Base-by-base conservation (phyloP, 1,284 basidiomycete genomes). In the Leccinum pseudoinsigne region DNA sequence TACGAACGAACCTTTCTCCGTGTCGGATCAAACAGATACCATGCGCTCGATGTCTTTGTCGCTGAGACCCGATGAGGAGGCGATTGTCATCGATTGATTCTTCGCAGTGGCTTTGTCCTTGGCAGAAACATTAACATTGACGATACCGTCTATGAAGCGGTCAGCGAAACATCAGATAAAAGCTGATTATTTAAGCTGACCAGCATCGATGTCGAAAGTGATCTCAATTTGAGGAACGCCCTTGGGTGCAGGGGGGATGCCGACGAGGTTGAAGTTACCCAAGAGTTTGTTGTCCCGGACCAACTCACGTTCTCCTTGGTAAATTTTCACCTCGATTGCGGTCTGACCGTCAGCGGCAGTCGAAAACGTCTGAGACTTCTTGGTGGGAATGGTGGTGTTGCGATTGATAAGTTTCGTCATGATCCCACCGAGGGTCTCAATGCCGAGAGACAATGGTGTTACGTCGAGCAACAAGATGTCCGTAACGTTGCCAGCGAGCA, bases 141-240 rank as follows among this genome's bases (percentile, higher is more conserved):
- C 96, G 69, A 98, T 98, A 83, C 96, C 96, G 69, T 94, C 89
- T 88, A 28, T 4, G 16, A 60, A 28, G 11, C 34, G 54, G 16
- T 71, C 16, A 42, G 65, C 16, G 26, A 16, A 50, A 50, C 47
- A 14, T 23, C 21, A 23, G 7, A 50, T 12, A 23, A 14, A 50
- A 12, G 12, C 14, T 4, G 36, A 26, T 23, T 1, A 23, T 5
- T 40, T 1, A 23, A 54, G 77, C 84, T 57, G 71, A 88, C 94
- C 95, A 72, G 95, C 95, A 78, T 98, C 96, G 68, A 98, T 98
- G 80, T 98, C 97, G 76, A 98, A 98, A 64, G 95, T 97, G 78
- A 98, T 98, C 79, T 97, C 95, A 71, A 99, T 95, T 80, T 99
- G 97, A 69, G 97, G 97, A 65, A 98, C 91, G 79, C 97, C 97